Evolutionary conservation across 805 yeast species (phyloP).

Genomic region (Hanseniaspora lindneri): DNA sequence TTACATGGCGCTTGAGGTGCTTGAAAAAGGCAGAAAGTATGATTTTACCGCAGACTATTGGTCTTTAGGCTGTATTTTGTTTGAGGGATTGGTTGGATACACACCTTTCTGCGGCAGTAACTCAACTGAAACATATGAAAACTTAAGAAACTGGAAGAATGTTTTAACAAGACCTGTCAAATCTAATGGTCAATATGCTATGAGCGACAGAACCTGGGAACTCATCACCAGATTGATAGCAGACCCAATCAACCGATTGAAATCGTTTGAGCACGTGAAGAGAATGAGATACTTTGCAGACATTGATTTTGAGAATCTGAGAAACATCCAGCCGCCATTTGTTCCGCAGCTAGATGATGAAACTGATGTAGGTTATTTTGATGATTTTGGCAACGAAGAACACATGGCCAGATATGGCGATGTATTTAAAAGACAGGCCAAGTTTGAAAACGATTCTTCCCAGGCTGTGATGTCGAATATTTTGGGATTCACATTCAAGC

Average conservation of each 20-base stretch:
- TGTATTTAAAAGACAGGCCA: constrained; percentile 87
- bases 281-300: constrained; percentile 73
- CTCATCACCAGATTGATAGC: constrained; percentile 70
- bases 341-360: constrained; percentile 94
- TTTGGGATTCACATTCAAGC: constrained; percentile 93
- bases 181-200: constrained; percentile 81
- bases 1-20: constrained; percentile 95
- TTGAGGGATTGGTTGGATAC: constrained; percentile 90
- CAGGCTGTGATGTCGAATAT: constrained; percentile 57
- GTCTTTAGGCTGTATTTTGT: constrained; percentile 95
- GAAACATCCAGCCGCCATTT: constrained; percentile 77
- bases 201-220: constrained; percentile 94
- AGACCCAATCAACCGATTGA: constrained; percentile 60
- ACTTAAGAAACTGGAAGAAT: constrained; percentile 84
- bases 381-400: constrained; percentile 89
- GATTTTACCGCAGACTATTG: constrained; percentile 97
- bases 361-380: constrained; percentile 97
- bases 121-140: constrained; percentile 88
- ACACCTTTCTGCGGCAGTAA: constrained; percentile 94
- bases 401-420: constrained; percentile 97
- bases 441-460: constrained; percentile 53
- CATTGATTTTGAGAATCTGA: constrained; percentile 60
- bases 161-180: constrained; percentile 81
- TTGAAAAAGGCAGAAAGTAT: constrained; percentile 75
- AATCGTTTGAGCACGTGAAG: constrained; percentile 70